Conservation (phyloP, 2,329 filamentous ascomycete species). For the Aureobasidium mangrovei region DNA sequence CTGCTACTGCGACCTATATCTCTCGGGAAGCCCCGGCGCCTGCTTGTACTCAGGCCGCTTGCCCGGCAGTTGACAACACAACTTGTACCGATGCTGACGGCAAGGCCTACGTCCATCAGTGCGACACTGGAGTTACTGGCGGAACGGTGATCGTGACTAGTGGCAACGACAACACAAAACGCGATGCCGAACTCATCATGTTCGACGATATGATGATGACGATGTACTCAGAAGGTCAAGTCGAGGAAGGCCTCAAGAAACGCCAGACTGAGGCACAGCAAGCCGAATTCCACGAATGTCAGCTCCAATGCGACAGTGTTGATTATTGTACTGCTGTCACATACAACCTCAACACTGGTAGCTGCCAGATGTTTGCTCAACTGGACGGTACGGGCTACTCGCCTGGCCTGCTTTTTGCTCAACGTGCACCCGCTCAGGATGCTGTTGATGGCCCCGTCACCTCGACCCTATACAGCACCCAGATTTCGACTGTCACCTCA, state of each 20-base stretch:
- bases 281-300: conserved; percentile 5
- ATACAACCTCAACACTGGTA: background rate
- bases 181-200: conserved; percentile 7
- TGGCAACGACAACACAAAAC: background rate
- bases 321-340: conserved; percentile 5
- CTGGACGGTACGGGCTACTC: background rate
- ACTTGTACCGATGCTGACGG: conserved; percentile 13
- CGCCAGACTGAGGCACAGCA: conserved; percentile 4
- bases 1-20: conserved; percentile 2
- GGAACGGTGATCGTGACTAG: conserved; percentile 3
- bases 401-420: conserved; percentile 3
- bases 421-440: conserved; percentile 8
- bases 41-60: conserved; percentile 2
- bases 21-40: conserved; percentile 6
- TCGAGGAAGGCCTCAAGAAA: background rate
- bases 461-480: conserved; percentile 9
- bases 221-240: background rate
- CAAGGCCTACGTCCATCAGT: conserved; percentile 5
- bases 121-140: conserved; percentile 3
- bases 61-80: background rate
- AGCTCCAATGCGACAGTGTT: background rate
- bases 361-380: conserved; percentile 7
- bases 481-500: conserved; percentile 4
- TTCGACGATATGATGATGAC: conserved; percentile 11
- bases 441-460: conserved; percentile 5